Percentiles rank a stretch among this genome's conserved stretches.
These are phyloP conservation scores for Sugiyamaella neomexicana DNA, from an alignment of 1,139 yeast genomes.

Conservation along the genomic window DNA sequence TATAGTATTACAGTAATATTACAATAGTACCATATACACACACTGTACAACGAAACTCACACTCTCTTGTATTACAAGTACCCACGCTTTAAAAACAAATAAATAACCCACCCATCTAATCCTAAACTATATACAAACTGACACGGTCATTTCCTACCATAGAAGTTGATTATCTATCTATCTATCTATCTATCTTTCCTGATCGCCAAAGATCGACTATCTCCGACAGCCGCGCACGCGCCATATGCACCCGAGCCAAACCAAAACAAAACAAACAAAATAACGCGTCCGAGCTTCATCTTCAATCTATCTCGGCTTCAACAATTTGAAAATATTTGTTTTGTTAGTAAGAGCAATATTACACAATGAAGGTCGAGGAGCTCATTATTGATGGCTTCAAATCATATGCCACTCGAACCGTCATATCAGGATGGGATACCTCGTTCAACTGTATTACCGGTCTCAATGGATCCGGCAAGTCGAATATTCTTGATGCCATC, in stretches of 20 bases:
- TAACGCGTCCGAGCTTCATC: neutral
- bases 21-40: too few species aligned
- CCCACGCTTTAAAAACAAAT: too few species aligned
- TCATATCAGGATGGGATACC: constrained; percentile 91
- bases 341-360: too few species aligned
- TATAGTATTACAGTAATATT: too few species aligned
- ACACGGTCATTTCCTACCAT: too few species aligned
- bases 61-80: too few species aligned
- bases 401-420: constrained; percentile 96
- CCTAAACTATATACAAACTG: too few species aligned
- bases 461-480: constrained; percentile 94
- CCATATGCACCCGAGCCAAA: neutral
- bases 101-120: too few species aligned
- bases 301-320: neutral
- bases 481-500: constrained; percentile 92
- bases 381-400: constrained; percentile 96
- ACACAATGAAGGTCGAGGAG: constrained; percentile 85
- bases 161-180: too few species aligned
- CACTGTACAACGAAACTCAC: too few species aligned
- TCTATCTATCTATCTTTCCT: too few species aligned
- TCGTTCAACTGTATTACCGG: constrained; percentile 98
- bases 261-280: neutral
- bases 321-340: neutral
- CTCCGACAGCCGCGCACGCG: neutral
- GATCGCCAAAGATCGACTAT: neutral